These are phyloP conservation scores for Calonectria pteridis DNA, from an alignment of 2,329 filamentous ascomycete genomes.

Conservation along the genomic window DNA sequence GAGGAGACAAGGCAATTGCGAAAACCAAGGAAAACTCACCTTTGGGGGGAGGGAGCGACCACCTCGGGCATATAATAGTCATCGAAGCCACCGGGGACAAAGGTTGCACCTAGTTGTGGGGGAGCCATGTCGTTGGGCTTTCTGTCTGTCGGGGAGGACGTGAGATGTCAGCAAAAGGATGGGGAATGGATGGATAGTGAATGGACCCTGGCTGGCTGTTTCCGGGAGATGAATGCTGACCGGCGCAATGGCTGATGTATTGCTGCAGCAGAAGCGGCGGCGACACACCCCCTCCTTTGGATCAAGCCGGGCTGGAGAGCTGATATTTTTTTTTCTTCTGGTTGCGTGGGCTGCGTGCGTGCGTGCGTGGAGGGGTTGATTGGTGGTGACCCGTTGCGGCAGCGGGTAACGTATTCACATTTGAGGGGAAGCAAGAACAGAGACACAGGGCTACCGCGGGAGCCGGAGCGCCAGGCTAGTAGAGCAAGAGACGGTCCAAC, in stretches of 20 bases:
- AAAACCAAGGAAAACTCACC: constrained; percentile 55
- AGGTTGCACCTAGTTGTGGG: constrained; percentile 64
- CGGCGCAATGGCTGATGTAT: constrained; percentile 40
- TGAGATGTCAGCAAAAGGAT: constrained; percentile 48
- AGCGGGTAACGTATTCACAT: constrained; percentile 24
- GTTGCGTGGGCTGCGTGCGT: constrained; percentile 35
- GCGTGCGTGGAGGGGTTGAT: constrained; percentile 31
- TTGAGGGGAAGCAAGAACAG: constrained; percentile 18
- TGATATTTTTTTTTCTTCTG: constrained; percentile 27
- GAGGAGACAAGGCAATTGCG: neutral
- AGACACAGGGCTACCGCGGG: neutral
- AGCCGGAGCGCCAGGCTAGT: constrained; percentile 6
- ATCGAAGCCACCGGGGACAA: constrained; percentile 69
- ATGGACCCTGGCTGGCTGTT: constrained; percentile 40
- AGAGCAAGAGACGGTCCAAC: neutral
- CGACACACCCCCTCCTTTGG: constrained; percentile 43
- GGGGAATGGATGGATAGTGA: constrained; percentile 42
- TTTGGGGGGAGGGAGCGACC: constrained; percentile 68
- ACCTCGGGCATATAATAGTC: constrained; percentile 74
- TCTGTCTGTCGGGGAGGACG: constrained; percentile 46
- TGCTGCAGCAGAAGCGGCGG: constrained; percentile 43
- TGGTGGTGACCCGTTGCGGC: constrained; percentile 24
- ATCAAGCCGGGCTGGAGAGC: constrained; percentile 33
- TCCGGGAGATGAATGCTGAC: constrained; percentile 44
- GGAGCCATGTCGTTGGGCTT: constrained; percentile 44